phyloP scores from a whole-genome alignment of 768 basidiomycete species.

The Filobasidium wieringae region DNA sequence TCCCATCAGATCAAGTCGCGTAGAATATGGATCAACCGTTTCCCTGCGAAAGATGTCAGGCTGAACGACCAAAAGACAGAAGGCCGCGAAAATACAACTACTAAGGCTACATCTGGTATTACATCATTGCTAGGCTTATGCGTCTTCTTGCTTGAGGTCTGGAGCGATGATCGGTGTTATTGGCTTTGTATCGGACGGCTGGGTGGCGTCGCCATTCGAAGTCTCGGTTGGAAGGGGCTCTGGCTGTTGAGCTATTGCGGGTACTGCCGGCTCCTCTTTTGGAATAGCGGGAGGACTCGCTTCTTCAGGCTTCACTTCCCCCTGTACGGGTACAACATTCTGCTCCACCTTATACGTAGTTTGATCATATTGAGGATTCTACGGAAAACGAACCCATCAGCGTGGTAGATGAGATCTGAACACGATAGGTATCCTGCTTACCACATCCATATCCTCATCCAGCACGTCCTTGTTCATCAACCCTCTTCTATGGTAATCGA shows the following conservation, averaged over 20 bases:
- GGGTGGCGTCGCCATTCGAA: neutral
- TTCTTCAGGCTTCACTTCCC: neutral
- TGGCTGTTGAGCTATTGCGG: neutral
- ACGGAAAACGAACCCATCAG: neutral
- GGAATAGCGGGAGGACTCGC: neutral
- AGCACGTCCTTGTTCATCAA: neutral
- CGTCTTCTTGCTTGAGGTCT: neutral
- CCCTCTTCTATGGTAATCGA: neutral
- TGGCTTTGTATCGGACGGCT: neutral
- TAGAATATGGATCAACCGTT: neutral
- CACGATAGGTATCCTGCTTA: too few relatives aligned
- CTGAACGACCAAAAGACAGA: too few relatives aligned
- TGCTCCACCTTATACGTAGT: neutral
- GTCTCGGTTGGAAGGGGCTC: neutral
- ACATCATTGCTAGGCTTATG: neutral
- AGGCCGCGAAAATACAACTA: too few relatives aligned
- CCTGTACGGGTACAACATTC: neutral
- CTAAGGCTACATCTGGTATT: neutral
- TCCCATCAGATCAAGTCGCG: too few relatives aligned
- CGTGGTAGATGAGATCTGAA: neutral
- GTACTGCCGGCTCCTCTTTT: neutral
- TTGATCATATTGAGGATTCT: neutral
- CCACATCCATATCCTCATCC: neutral
- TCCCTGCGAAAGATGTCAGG: neutral
- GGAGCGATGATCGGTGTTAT: neutral